Evolutionary conservation across 768 basidiomycete species (phyloP).

Genomic region (Leccinum aurantiacum): DNA sequence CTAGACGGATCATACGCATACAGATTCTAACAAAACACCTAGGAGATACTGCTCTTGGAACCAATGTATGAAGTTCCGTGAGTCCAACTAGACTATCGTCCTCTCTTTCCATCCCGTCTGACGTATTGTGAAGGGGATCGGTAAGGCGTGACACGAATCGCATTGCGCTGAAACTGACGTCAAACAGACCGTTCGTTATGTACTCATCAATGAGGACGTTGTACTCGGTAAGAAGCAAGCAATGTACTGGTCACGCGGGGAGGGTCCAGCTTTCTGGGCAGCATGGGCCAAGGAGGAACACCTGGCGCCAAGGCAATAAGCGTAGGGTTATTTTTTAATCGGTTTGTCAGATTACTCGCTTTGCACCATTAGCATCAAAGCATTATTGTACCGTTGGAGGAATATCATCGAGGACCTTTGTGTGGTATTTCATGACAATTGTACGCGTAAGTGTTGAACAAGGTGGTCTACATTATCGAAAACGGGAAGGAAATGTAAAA

Average conservation of each 20-base stretch:
- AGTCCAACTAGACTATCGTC: slow-evolving; percentile 37
- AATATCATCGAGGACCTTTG: slow-evolving; percentile 1
- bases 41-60: slow-evolving; percentile 83
- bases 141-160: slow-evolving; percentile 39
- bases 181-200: slow-evolving; percentile 68
- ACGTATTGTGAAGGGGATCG: slow-evolving; percentile 51
- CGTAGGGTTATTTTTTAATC: slow-evolving; percentile 1
- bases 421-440: slow-evolving; percentile 29
- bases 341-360: not conserved
- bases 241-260: slow-evolving; percentile 73
- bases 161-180: slow-evolving; percentile 10
- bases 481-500: slow-evolving; percentile 13
- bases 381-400: not conserved
- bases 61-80: slow-evolving; percentile 93
- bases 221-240: slow-evolving; percentile 64
- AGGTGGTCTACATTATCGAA: slow-evolving; percentile 32
- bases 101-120: slow-evolving; percentile 1
- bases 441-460: slow-evolving; percentile 30
- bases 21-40: not conserved
- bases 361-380: not conserved
- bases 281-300: slow-evolving; percentile 73
- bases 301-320: slow-evolving; percentile 14
- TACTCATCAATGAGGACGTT: slow-evolving; percentile 74
- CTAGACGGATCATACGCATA: not conserved
- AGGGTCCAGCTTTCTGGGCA: slow-evolving; percentile 69